A percentile compares a stretch with the other conserved stretches of the same genome.
phyloP scores from a whole-genome alignment of 352 stramenopile genomes.

The Pythium volutum region DNA sequence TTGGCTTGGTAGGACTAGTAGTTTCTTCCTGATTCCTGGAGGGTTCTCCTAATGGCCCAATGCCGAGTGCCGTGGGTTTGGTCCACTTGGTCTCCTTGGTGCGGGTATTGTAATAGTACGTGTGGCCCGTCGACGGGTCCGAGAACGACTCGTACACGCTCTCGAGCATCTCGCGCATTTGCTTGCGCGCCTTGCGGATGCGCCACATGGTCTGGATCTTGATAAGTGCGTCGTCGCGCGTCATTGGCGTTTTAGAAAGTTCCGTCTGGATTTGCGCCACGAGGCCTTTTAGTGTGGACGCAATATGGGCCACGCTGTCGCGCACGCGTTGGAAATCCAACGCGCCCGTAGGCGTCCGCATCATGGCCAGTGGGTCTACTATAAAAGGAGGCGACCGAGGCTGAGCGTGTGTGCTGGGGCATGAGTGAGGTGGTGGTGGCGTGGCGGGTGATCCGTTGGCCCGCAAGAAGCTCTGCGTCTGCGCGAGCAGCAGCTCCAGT shows the following conservation, averaged over 20 bases:
- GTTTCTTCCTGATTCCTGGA: conserved; percentile 3
- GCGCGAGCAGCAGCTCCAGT: conserved; percentile 45
- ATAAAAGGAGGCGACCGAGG: neutral
- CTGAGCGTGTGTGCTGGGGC: neutral
- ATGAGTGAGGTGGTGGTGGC: neutral
- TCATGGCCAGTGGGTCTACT: neutral
- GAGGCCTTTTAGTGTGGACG: conserved; percentile 39
- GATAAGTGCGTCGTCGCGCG: conserved; percentile 45
- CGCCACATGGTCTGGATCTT: conserved; percentile 82
- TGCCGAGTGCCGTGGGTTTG: conserved; percentile 47
- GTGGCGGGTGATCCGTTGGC: neutral
- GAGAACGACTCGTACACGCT: conserved; percentile 59
- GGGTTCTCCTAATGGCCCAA: neutral
- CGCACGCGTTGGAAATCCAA: conserved; percentile 50
- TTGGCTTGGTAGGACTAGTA: neutral
- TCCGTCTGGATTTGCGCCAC: conserved; percentile 47
- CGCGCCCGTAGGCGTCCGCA: conserved; percentile 13
- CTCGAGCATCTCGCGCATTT: conserved; percentile 52
- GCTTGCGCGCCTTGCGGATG: conserved; percentile 62
- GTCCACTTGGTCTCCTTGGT: conserved; percentile 69
- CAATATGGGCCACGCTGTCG: conserved; percentile 34
- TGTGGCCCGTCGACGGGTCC: conserved; percentile 56
- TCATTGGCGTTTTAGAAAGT: conserved; percentile 42
- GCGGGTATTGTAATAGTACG: conserved; percentile 80
- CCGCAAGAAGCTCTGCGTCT: conserved; percentile 43